Evolutionary conservation across 1,139 yeast species (phyloP).

Genomic region (Candida tropicalis): DNA sequence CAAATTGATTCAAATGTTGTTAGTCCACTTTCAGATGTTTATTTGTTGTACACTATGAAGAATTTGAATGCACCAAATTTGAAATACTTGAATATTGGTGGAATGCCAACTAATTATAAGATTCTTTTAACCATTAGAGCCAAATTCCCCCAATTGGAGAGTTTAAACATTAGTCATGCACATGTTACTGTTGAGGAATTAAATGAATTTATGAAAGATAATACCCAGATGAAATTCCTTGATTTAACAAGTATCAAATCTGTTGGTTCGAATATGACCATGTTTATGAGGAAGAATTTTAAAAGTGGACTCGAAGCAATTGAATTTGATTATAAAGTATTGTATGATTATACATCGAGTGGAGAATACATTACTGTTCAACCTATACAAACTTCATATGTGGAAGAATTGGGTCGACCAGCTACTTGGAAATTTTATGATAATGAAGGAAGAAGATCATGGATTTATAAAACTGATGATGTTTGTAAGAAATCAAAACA

Average conservation of each 20-base stretch:
- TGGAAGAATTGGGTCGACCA: constrained; percentile 29
- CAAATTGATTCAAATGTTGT: constrained; percentile 73
- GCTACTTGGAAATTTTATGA: constrained; percentile 56
- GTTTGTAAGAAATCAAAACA: constrained; percentile 24
- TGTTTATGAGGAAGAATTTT: constrained; percentile 31
- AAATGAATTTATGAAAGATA: constrained; percentile 45
- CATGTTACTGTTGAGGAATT: constrained; percentile 53
- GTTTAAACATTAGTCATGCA: constrained; percentile 66
- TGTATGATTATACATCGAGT: constrained; percentile 40
- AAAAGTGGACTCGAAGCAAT: constrained; percentile 34
- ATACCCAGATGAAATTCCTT: constrained; percentile 27
- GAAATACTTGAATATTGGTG: constrained; percentile 69
- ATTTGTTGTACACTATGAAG: constrained; percentile 57
- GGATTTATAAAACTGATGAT: constrained; percentile 61
- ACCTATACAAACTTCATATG: constrained; percentile 31
- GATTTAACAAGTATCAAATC: constrained; percentile 45
- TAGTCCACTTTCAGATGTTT: constrained; percentile 62
- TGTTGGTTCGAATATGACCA: constrained; percentile 23
- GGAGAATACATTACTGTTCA: constrained; percentile 38
- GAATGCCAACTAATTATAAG: constrained; percentile 62
- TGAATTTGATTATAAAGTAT: constrained; percentile 44
- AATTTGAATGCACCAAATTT: constrained; percentile 55
- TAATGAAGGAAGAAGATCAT: constrained; percentile 77
- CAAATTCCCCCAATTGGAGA: constrained; percentile 56
- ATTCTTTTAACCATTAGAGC: constrained; percentile 58